Evolutionary conservation across 1,139 yeast species (phyloP).

Genomic region (Sugiyamaella pinicola): DNA sequence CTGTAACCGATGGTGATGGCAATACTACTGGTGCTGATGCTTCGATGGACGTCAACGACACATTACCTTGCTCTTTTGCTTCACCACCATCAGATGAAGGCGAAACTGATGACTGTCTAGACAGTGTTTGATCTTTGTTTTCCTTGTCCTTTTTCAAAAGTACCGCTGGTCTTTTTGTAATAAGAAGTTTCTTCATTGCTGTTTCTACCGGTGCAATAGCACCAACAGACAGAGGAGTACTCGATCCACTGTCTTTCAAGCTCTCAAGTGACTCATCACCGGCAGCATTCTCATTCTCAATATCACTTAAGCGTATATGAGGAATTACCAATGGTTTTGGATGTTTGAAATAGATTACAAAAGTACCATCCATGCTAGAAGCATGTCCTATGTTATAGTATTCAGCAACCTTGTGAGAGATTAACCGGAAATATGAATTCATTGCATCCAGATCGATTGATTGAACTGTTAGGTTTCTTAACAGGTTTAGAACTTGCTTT

Average conservation of each 20-base stretch:
- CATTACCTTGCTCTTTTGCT: neutral
- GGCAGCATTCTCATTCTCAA: constrained; percentile 11
- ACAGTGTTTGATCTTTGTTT: neutral
- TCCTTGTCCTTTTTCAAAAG: constrained; percentile 11
- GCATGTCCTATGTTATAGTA: constrained; percentile 62
- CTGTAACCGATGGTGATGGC: neutral
- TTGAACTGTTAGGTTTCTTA: constrained; percentile 43
- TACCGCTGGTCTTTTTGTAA: constrained; percentile 13
- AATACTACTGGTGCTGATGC: no score
- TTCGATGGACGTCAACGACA: neutral
- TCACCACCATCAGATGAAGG: constrained; percentile 1
- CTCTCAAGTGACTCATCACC: neutral
- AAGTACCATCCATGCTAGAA: constrained; percentile 50
- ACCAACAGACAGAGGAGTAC: neutral
- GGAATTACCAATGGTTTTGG: constrained; percentile 13
- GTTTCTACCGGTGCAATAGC: constrained; percentile 6
- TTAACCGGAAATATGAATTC: constrained; percentile 66
- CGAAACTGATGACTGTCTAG: constrained; percentile 9
- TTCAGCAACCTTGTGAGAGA: constrained; percentile 70
- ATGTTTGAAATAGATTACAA: constrained; percentile 47
- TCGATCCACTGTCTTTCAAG: neutral
- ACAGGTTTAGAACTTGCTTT: constrained; percentile 45
- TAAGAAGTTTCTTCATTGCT: constrained; percentile 9
- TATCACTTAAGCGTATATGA: constrained; percentile 16
- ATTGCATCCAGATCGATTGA: constrained; percentile 54